A percentile compares a stretch with the other conserved stretches of the same genome.
These are phyloP conservation scores for Citrullus amarus DNA, from an alignment of 306 rosid species.

Conservation along the genomic window DNA sequence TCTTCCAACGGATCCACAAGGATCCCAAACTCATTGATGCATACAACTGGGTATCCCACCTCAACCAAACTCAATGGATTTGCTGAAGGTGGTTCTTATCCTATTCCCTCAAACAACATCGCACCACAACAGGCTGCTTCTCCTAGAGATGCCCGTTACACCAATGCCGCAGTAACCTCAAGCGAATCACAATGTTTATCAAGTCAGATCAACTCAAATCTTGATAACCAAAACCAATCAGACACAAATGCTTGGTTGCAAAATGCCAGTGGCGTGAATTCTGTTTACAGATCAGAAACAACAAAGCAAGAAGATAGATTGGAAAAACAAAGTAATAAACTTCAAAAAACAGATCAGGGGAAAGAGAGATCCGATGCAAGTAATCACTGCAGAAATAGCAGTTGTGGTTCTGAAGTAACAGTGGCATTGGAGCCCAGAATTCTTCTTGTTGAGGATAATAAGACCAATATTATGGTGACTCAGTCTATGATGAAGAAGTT, in stretches of 20 bases:
- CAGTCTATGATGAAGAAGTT: conserved; percentile 85
- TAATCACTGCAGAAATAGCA: conserved; percentile 15
- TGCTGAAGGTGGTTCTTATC: conserved; percentile 17
- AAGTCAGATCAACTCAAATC: conserved; percentile 16
- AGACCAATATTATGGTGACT: conserved; percentile 84
- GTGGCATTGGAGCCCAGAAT: conserved; percentile 40
- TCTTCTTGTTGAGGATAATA: conserved; percentile 91
- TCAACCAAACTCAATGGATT: conserved; percentile 45
- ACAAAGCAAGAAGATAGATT: conserved; percentile 15
- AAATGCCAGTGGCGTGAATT: conserved; percentile 22
- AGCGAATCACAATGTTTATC: conserved; percentile 32
- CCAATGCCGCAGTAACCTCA: conserved; percentile 20
- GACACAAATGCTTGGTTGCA: conserved; percentile 17
- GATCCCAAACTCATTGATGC: conserved; percentile 36
- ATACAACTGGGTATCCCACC: conserved; percentile 25
- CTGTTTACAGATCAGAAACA: conserved; percentile 18
- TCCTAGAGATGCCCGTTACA: conserved; percentile 30
- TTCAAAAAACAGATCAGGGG: conserved; percentile 21
- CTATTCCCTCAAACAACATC: conserved; percentile 21
- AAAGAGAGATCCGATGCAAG: conserved; percentile 29
- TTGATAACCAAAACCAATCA: conserved; percentile 15
- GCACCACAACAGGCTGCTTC: conserved; percentile 24
- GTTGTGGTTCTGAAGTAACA: conserved; percentile 21
- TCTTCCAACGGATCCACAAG: conserved; percentile 58
- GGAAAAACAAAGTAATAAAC: conserved; percentile 18